Evolutionary conservation across 2,329 filamentous ascomycete genomes (phyloP).

Genomic region (Fusarium transvaalense): DNA sequence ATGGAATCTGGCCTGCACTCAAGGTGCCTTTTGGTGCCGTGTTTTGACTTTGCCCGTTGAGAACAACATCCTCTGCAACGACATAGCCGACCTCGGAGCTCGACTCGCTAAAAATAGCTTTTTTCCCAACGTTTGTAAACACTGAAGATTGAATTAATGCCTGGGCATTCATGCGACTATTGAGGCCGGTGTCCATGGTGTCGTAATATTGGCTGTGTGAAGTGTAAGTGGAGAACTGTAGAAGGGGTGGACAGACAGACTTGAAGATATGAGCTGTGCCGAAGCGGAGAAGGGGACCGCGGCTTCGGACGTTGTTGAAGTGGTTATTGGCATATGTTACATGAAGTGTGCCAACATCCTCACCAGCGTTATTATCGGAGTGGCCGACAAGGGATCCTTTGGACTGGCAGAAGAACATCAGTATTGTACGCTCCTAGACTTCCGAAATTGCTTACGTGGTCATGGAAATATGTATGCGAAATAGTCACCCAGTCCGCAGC

Average conservation of each 20-base stretch:
- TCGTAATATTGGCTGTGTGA: slow-evolving; percentile 37
- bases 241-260: not conserved
- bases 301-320: slow-evolving; percentile 71
- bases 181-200: slow-evolving; percentile 46
- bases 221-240: not conserved
- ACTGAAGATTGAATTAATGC: slow-evolving; percentile 44
- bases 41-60: slow-evolving; percentile 33
- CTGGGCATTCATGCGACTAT: slow-evolving; percentile 44
- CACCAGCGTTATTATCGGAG: slow-evolving; percentile 67
- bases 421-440: rapidly evolving
- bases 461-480: slow-evolving; percentile 58
- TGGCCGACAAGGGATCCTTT: slow-evolving; percentile 73
- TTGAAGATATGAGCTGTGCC: slow-evolving; percentile 67
- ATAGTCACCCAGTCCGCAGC: slow-evolving; percentile 59
- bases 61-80: slow-evolving; percentile 31
- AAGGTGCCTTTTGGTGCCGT: slow-evolving; percentile 26
- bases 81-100: slow-evolving; percentile 34
- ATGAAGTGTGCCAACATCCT: slow-evolving; percentile 69
- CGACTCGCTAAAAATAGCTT: slow-evolving; percentile 44
- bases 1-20: slow-evolving; percentile 19
- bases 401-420: slow-evolving; percentile 24
- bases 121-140: slow-evolving; percentile 43
- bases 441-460: slow-evolving; percentile 49
- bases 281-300: slow-evolving; percentile 70
- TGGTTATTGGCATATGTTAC: slow-evolving; percentile 73